These are phyloP conservation scores for Nannochloris sp. DNA, from an alignment of 139 green algal species.

Conservation along the genomic window DNA sequence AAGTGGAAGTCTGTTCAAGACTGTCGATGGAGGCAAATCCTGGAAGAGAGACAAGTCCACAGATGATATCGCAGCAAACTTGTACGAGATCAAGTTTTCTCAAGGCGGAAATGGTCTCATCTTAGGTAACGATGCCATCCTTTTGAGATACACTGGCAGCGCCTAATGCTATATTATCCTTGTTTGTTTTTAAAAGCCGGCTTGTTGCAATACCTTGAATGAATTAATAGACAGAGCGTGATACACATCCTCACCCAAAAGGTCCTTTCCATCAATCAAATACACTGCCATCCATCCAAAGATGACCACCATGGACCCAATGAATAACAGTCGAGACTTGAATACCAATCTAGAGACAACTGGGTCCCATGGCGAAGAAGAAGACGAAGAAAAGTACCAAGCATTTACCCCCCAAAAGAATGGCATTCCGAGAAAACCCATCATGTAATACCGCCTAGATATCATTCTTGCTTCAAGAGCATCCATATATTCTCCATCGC, in stretches of 20 bases:
- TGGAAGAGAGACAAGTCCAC: constrained; percentile 83
- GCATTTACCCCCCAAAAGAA: constrained; percentile 49
- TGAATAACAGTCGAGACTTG: constrained; percentile 31
- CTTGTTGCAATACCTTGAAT: background rate
- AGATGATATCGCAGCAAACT: constrained; percentile 88
- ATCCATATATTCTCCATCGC: constrained; percentile 7
- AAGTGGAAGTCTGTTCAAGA: constrained; percentile 86
- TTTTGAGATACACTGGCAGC: constrained; percentile 64
- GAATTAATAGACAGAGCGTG: constrained; percentile 3
- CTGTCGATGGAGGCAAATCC: constrained; percentile 75
- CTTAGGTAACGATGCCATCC: constrained; percentile 86
- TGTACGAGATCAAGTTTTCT: constrained; percentile 90
- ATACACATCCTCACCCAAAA: constrained; percentile 18
- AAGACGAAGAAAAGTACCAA: constrained; percentile 59
- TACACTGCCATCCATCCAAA: constrained; percentile 54
- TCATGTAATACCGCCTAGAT: constrained; percentile 26
- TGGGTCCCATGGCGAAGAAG: constrained; percentile 27
- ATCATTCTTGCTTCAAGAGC: constrained; percentile 4
- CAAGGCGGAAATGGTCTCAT: constrained; percentile 72
- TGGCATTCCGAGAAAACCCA: constrained; percentile 44
- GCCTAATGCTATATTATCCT: constrained; percentile 1
- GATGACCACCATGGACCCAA: constrained; percentile 22
- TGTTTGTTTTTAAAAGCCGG: constrained; percentile 4
- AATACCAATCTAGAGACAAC: constrained; percentile 40
- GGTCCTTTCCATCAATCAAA: constrained; percentile 20